phyloP scores from a whole-genome alignment of 371 early-diverging fungal species.

The Smittium mucronatum region DNA sequence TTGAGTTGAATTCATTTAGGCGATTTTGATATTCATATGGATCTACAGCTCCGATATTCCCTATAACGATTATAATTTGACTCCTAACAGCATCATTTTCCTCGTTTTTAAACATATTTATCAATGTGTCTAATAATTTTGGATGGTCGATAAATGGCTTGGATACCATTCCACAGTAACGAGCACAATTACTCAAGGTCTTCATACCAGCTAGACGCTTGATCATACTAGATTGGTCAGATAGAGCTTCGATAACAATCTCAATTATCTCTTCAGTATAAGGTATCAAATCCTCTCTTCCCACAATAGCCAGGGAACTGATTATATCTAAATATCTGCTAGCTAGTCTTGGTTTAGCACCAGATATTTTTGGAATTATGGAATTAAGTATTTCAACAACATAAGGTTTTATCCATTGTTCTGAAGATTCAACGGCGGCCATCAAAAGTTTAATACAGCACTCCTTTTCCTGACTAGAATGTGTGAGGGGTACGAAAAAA shows the following conservation, averaged over 20 bases:
- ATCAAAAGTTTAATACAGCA: conserved; percentile 73
- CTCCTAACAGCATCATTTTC: conserved; percentile 51
- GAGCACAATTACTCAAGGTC: conserved; percentile 70
- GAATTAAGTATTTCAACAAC: conserved; percentile 79
- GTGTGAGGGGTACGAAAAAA: no score
- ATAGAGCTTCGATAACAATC: conserved; percentile 77
- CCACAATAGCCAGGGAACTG: conserved; percentile 79
- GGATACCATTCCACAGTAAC: conserved; percentile 80
- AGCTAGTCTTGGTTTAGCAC: conserved; percentile 67
- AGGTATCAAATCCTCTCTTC: conserved; percentile 69
- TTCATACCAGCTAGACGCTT: conserved; percentile 82
- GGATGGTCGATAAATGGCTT: conserved; percentile 87
- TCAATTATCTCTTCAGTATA: conserved; percentile 73
- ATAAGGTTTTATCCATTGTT: conserved; percentile 78
- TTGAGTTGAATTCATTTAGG: neutral
- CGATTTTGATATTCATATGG: conserved; percentile 78
- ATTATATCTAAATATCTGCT: conserved; percentile 70
- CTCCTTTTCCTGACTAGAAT: conserved; percentile 63
- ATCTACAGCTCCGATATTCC: conserved; percentile 91
- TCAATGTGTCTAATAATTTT: conserved; percentile 59
- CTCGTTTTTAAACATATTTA: conserved; percentile 75
- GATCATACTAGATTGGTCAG: conserved; percentile 71
- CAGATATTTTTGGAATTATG: conserved; percentile 67
- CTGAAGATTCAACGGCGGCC: conserved; percentile 52
- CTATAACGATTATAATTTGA: conserved; percentile 80